Percentiles rank a stretch among this genome's conserved stretches.
These are phyloP conservation scores for Lavandula angustifolia DNA, from an alignment of 257 asterid species.

Conservation along the genomic window DNA sequence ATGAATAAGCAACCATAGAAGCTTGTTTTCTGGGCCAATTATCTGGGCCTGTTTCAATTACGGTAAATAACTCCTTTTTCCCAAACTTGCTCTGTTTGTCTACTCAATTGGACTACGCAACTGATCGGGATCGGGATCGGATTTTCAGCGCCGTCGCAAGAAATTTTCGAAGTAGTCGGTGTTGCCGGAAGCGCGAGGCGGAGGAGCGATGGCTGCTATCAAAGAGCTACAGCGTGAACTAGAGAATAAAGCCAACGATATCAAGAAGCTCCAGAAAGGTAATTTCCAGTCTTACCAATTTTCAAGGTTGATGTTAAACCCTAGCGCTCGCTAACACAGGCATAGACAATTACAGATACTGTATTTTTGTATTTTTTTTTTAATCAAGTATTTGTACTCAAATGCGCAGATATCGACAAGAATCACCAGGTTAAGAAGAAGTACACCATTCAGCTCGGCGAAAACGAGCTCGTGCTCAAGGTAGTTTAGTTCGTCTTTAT, in stretches of 20 bases:
- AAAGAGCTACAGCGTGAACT: slow-evolving; percentile 84
- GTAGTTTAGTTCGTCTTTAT: slow-evolving; percentile 33
- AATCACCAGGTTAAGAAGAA: slow-evolving; percentile 89
- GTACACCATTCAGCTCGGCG: slow-evolving; percentile 93
- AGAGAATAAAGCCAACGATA: slow-evolving; percentile 88
- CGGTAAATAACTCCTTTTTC: background rate
- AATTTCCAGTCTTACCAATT: background rate
- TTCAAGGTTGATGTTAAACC: slow-evolving; percentile 30
- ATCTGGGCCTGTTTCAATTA: background rate
- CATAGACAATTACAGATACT: background rate
- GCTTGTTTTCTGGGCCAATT: too few species aligned
- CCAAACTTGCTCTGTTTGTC: background rate
- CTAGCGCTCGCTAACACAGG: slow-evolving; percentile 27
- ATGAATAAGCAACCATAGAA: too few species aligned
- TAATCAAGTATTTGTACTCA: slow-evolving; percentile 4
- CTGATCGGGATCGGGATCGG: slow-evolving; percentile 30
- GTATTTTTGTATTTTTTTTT: slow-evolving; percentile 1
- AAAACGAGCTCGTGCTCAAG: slow-evolving; percentile 94
- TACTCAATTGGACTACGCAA: background rate
- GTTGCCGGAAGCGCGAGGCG: slow-evolving; percentile 24
- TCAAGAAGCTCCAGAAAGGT: slow-evolving; percentile 80
- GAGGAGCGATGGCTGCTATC: slow-evolving; percentile 50
- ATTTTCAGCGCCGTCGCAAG: slow-evolving; percentile 26
- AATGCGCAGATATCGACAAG: slow-evolving; percentile 63
- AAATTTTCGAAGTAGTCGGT: slow-evolving; percentile 5